Evolutionary conservation across 2,329 filamentous ascomycete genomes (phyloP), one percentile per base, ranked within the genome.

Genomic region (Diaporthe sp.): DNA sequence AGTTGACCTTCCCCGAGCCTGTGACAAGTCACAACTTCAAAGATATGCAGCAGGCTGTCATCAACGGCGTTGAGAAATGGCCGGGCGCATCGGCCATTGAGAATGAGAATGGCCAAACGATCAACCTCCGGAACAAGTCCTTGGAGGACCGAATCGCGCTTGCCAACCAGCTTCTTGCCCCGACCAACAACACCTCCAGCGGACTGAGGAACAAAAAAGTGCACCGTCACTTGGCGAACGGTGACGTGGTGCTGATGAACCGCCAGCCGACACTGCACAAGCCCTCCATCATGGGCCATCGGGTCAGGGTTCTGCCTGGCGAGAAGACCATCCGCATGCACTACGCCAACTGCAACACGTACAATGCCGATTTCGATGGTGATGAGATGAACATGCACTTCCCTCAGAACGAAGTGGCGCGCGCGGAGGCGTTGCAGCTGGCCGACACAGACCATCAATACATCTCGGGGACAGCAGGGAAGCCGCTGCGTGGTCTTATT

Each of bases 351-450:
- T 98, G 97, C 84, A 99, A 99, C 82, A 98, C 97, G 0, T 99
- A 99, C 88, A 99, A 99, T 80, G 97, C 97, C 44, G 97, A 99
- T 89, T 99, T 99, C 82, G 97, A 99, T 82, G 97, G 97, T 84
- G 97, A 99, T 83, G 97, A 99, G 85, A 99, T 99, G 97, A 99
- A 99, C 84, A 97, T 99, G 96, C 97, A 99, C 85, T 98, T 99
- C 82, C 97, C 97, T 1, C 97, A 99, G 80, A 98, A 98, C 79
- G 97, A 98, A 83, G 89, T 98, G 78, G 97, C 97, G 22, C 91
- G 97, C 79, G 94, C 96, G 2, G 97, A 99, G 86, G 97, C 97
- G 2, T 90, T 98, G 79, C 94, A 95, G 79, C 93, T 99, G 80
- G 97, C 97, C 51, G 96, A 98, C 83, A 98, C 97, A 3, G 96